A percentile compares a stretch with the other conserved stretches of the same genome.
Conservation (phyloP, 129 eudicot genomes). For the Lonicera japonica region DNA sequence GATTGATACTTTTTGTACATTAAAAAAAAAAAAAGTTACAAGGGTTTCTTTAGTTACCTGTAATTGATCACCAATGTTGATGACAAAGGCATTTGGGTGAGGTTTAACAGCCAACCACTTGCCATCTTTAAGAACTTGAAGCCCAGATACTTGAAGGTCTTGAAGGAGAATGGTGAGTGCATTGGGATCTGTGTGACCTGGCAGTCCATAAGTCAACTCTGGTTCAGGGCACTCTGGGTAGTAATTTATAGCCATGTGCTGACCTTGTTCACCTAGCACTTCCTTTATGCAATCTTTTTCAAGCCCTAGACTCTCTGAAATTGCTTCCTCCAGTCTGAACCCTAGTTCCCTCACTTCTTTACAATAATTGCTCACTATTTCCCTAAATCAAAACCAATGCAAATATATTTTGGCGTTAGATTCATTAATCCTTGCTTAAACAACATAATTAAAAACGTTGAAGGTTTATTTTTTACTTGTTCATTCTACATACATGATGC, state of each 20-base stretch:
- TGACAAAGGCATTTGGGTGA: constrained; percentile 63
- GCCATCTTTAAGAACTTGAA: constrained; percentile 75
- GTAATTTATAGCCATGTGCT: constrained; percentile 80
- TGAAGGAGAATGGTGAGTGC: constrained; percentile 87
- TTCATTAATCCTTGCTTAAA: background rate
- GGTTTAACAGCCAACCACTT: constrained; percentile 70
- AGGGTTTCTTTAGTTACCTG: constrained; percentile 37
- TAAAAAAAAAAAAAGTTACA: too few relatives aligned
- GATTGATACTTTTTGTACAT: too few relatives aligned
- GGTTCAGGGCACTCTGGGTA: constrained; percentile 83
- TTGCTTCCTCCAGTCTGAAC: constrained; percentile 47
- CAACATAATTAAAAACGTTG: too few relatives aligned
- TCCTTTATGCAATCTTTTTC: constrained; percentile 38
- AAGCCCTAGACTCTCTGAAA: constrained; percentile 68
- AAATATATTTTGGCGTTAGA: background rate
- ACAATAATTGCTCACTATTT: constrained; percentile 39
- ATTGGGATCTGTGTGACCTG: constrained; percentile 80
- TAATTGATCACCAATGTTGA: constrained; percentile 88
- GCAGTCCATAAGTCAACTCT: constrained; percentile 79
- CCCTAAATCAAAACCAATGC: constrained; percentile 16
- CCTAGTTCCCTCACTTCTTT: constrained; percentile 56
- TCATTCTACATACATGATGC: too few relatives aligned
- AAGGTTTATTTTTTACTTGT: too few relatives aligned
- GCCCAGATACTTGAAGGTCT: constrained; percentile 58
- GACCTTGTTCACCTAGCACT: constrained; percentile 62